Percentiles rank a stretch among this genome's conserved stretches.
These are phyloP conservation scores for Phytophthora tentaculata DNA, from an alignment of 352 stramenopile genomes.

Conservation along the genomic window DNA sequence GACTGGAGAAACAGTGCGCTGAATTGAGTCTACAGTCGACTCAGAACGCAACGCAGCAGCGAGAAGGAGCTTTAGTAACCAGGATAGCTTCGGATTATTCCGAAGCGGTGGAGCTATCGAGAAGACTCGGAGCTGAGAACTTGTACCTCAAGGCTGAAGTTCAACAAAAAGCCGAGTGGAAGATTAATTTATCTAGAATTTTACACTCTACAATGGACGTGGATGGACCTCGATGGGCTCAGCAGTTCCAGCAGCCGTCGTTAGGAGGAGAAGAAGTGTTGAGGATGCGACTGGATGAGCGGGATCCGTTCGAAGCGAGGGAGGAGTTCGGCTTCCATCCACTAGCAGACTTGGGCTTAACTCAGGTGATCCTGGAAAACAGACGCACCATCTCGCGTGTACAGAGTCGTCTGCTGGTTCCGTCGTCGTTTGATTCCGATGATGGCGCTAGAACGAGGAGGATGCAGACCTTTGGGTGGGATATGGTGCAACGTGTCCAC, in stretches of 20 bases:
- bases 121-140: constrained; percentile 48
- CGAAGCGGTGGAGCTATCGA: constrained; percentile 31
- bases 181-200: constrained; percentile 36
- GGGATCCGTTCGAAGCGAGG: constrained; percentile 31
- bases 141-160: constrained; percentile 45
- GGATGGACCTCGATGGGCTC: constrained; percentile 19
- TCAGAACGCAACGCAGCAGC: not conserved
- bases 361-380: constrained; percentile 42
- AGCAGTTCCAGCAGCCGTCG: constrained; percentile 22
- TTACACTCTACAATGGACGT: constrained; percentile 31
- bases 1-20: constrained; percentile 48
- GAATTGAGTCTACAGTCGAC: constrained; percentile 35
- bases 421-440: constrained; percentile 26
- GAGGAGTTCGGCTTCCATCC: constrained; percentile 38
- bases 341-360: constrained; percentile 31
- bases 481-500: constrained; percentile 35
- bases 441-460: constrained; percentile 16
- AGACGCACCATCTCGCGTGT: constrained; percentile 25
- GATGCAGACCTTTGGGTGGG: constrained; percentile 40
- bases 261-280: constrained; percentile 14
- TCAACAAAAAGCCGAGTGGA: constrained; percentile 45
- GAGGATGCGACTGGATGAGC: constrained; percentile 15
- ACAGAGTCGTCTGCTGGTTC: constrained; percentile 28
- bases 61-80: not conserved
- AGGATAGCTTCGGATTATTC: constrained; percentile 18